Conservation (phyloP, 2,329 filamentous ascomycete genomes). For the Coniochaeta sp. region DNA sequence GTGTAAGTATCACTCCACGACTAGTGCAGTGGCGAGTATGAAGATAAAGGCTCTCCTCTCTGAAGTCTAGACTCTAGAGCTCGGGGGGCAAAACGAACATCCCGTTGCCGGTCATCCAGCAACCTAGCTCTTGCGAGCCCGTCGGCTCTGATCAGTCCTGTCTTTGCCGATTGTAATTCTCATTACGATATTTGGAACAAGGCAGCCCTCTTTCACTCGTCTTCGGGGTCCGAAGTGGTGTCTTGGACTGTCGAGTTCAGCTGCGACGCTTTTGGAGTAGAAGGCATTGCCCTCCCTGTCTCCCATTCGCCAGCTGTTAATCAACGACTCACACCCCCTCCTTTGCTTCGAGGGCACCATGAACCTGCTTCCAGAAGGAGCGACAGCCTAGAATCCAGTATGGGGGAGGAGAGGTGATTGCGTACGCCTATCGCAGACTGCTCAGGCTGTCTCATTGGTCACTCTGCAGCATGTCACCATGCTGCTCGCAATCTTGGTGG, state of each 20-base stretch:
- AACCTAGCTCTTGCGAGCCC: background rate
- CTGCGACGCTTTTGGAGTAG: background rate
- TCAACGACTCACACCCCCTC: background rate
- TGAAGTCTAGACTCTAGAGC: background rate
- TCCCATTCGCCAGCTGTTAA: background rate
- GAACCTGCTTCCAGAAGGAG: conserved; percentile 1
- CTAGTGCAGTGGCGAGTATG: background rate
- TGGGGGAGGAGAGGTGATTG: background rate
- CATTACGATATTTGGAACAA: background rate
- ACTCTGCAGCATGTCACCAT: background rate
- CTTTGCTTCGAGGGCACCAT: background rate
- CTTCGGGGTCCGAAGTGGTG: background rate
- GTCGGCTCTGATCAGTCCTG: background rate
- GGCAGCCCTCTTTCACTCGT: background rate
- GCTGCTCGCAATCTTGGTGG: background rate
- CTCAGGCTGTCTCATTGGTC: background rate
- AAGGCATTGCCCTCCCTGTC: background rate
- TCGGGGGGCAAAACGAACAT: background rate
- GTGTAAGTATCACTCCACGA: background rate
- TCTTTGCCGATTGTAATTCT: background rate
- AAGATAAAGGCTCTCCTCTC: background rate
- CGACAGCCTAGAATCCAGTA: background rate
- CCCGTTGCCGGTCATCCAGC: background rate
- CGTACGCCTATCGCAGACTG: background rate
- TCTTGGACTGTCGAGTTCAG: background rate